phyloP scores from a whole-genome alignment of 1,284 basidiomycete genomes.

The Austroboletus novae-zelandiae region DNA sequence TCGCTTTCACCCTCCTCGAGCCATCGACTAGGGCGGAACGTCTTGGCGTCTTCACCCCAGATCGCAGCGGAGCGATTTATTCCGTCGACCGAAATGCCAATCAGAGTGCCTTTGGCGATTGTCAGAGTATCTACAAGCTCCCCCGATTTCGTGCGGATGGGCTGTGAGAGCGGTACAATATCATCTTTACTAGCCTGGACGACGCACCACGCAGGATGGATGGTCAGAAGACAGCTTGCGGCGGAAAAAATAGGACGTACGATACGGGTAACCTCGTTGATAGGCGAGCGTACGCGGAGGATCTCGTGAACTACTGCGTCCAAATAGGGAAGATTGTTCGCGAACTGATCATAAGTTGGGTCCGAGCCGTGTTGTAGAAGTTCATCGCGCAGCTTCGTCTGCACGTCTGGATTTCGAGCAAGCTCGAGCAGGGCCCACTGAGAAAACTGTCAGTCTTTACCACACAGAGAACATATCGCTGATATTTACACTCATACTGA shows the following conservation, averaged over 20 bases:
- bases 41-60: constrained; percentile 41
- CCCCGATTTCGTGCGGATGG: constrained; percentile 35
- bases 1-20: constrained; percentile 15
- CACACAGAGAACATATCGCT: not conserved
- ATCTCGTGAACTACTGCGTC: not conserved
- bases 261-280: not conserved
- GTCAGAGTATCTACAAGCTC: constrained; percentile 36
- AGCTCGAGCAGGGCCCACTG: constrained; percentile 32
- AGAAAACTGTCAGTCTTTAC: not conserved
- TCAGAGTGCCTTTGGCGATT: constrained; percentile 42
- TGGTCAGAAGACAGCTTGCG: constrained; percentile 11
- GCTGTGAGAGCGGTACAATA: constrained; percentile 39
- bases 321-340: not conserved
- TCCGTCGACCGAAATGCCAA: constrained; percentile 40
- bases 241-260: constrained; percentile 9
- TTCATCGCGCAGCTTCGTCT: constrained; percentile 40
- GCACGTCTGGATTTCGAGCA: constrained; percentile 22
- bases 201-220: not conserved
- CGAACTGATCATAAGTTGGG: constrained; percentile 26
- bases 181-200: constrained; percentile 47
- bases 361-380: constrained; percentile 27
- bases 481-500: constrained; percentile 21
- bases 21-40: constrained; percentile 39
- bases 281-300: not conserved
- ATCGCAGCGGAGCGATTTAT: constrained; percentile 48